Conservation (phyloP, 495 filamentous ascomycete genomes). For the Terfezia claveryi region DNA sequence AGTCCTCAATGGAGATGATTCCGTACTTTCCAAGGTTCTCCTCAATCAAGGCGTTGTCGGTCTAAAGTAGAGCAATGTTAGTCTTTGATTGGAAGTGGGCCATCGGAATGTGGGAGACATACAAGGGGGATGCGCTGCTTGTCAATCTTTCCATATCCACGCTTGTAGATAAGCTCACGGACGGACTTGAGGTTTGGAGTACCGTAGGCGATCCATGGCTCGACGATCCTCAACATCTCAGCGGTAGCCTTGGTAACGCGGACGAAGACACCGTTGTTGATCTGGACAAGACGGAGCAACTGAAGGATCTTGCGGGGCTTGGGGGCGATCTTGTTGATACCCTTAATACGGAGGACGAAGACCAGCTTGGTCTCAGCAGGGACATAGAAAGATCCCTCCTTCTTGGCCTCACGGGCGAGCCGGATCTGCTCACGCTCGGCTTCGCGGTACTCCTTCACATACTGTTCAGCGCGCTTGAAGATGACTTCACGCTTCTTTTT, state of each 20-base stretch:
- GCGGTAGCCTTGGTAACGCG: slow-evolving; percentile 90
- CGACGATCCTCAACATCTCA: slow-evolving; percentile 94
- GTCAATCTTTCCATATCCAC: slow-evolving; percentile 91
- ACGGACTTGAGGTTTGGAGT: slow-evolving; percentile 98
- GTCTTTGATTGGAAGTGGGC: not conserved
- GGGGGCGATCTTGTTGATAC: slow-evolving; percentile 99
- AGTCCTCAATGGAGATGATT: slow-evolving; percentile 97
- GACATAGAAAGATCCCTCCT: slow-evolving; percentile 83
- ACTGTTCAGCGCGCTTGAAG: slow-evolving; percentile 99
- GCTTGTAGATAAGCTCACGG: slow-evolving; percentile 99
- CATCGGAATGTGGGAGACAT: not conserved
- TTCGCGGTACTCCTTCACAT: slow-evolving; percentile 97
- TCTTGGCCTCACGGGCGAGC: slow-evolving; percentile 65
- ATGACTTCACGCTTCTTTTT: slow-evolving; percentile 93
- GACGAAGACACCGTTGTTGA: slow-evolving; percentile 99
- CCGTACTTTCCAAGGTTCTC: slow-evolving; percentile 88
- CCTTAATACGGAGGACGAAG: slow-evolving; percentile 99
- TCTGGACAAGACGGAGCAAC: slow-evolving; percentile 95
- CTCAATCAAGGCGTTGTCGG: slow-evolving; percentile 96
- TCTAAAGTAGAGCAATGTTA: slow-evolving; percentile 19
- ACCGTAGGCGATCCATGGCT: slow-evolving; percentile 96
- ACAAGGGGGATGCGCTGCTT: slow-evolving; percentile 76
- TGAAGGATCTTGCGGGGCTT: slow-evolving; percentile 99
- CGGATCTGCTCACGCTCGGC: slow-evolving; percentile 96
- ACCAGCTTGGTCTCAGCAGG: slow-evolving; percentile 85